These are phyloP conservation scores for Exophiala alcalophila DNA, from an alignment of 2,329 filamentous ascomycete genomes.

Conservation along the genomic window DNA sequence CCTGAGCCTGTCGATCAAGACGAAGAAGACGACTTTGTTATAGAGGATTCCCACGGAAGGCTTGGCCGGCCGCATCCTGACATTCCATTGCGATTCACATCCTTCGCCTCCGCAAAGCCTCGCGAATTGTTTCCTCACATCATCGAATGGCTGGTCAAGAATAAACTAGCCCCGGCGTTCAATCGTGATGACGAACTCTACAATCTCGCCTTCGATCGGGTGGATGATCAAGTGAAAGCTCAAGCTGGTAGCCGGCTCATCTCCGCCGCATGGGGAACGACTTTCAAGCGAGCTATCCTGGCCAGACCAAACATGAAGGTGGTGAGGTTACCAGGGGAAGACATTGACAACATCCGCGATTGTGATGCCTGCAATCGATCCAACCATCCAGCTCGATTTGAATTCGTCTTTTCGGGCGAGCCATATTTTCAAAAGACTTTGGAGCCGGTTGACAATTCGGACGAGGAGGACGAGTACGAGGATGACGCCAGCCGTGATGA, in stretches of 20 bases:
- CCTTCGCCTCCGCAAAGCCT: constrained; percentile 62
- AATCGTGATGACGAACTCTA: constrained; percentile 63
- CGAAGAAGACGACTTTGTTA: constrained; percentile 64
- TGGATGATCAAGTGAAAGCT: constrained; percentile 67
- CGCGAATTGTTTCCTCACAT: constrained; percentile 71
- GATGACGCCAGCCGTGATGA: constrained; percentile 43
- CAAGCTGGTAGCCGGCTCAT: constrained; percentile 68
- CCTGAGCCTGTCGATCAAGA: constrained; percentile 35
- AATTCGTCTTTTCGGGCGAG: constrained; percentile 61
- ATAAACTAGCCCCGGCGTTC: constrained; percentile 71
- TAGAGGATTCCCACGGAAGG: constrained; percentile 54
- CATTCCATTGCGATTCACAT: constrained; percentile 68
- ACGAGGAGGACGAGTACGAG: constrained; percentile 38
- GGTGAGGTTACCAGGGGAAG: constrained; percentile 12
- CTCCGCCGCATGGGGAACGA: constrained; percentile 66
- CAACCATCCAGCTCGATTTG: constrained; percentile 64
- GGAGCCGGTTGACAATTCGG: constrained; percentile 57
- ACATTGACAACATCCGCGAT: constrained; percentile 32
- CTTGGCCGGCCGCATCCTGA: constrained; percentile 56
- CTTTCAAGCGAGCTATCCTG: constrained; percentile 64
- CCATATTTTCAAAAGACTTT: constrained; percentile 66
- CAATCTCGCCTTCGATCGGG: constrained; percentile 64
- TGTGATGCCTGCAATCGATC: constrained; percentile 71
- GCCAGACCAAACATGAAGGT: constrained; percentile 62
- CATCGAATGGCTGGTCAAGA: constrained; percentile 78